phyloP scores from a whole-genome alignment of 306 rosid genomes.

The Rosa chinensis region DNA sequence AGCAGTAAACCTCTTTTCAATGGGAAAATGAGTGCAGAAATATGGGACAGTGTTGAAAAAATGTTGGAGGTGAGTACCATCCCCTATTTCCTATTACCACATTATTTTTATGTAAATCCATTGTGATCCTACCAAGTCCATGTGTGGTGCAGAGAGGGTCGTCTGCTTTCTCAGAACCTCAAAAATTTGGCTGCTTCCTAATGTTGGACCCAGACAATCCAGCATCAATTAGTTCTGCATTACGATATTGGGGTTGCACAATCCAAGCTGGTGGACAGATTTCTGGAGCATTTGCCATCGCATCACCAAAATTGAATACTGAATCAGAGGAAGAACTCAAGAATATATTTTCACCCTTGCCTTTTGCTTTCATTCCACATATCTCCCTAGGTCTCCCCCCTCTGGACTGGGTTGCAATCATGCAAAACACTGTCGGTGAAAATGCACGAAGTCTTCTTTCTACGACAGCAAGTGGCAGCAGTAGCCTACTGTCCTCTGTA shows the following conservation, averaged over 20 bases:
- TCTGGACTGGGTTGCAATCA: conserved; percentile 56
- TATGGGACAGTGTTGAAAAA: conserved; percentile 74
- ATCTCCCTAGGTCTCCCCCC: conserved; percentile 35
- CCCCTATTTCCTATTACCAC: conserved; percentile 10
- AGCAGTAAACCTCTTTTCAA: conserved; percentile 44
- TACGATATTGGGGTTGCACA: conserved; percentile 91
- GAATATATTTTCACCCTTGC: conserved; percentile 60
- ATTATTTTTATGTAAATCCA: conserved; percentile 9
- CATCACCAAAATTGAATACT: conserved; percentile 36
- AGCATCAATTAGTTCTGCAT: conserved; percentile 63
- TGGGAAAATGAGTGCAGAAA: conserved; percentile 68
- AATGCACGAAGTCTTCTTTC: conserved; percentile 62
- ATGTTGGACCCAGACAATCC: conserved; percentile 74
- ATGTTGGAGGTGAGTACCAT: conserved; percentile 66
- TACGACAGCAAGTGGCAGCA: conserved; percentile 36
- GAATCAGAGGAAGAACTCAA: conserved; percentile 46
- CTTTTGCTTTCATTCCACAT: conserved; percentile 65
- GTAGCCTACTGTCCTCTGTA: conserved; percentile 44
- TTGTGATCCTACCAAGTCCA: conserved; percentile 26
- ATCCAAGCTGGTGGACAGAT: conserved; percentile 88
- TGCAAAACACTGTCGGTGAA: conserved; percentile 34
- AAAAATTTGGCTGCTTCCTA: conserved; percentile 70
- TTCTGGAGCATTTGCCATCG: conserved; percentile 70
- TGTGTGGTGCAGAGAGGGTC: conserved; percentile 69
- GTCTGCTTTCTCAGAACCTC: conserved; percentile 65